phyloP scores from a whole-genome alignment of 495 filamentous ascomycete genomes.

The Hypomontagnella monticulosa region DNA sequence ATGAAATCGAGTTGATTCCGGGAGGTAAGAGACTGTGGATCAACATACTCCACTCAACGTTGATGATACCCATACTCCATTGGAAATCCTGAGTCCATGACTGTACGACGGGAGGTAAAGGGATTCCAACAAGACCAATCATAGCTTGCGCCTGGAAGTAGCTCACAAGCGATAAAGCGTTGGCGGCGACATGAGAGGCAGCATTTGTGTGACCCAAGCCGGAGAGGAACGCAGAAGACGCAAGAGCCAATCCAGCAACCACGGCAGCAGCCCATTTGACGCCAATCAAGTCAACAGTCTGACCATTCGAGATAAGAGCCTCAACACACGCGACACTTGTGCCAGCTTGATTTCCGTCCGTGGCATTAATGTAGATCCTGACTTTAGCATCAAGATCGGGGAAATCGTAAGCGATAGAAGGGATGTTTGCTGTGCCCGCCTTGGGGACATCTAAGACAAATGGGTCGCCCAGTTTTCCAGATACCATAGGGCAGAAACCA shows the following conservation, averaged over 20 bases:
- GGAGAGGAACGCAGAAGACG: slow-evolving; percentile 82
- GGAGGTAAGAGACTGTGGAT: not conserved
- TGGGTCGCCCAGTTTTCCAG: slow-evolving; percentile 78
- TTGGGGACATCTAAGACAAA: slow-evolving; percentile 70
- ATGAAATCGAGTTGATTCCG: slow-evolving; percentile 46
- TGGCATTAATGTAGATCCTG: slow-evolving; percentile 80
- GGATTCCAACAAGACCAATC: slow-evolving; percentile 84
- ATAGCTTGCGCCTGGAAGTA: slow-evolving; percentile 98
- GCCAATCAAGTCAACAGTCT: slow-evolving; percentile 88
- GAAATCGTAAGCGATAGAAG: slow-evolving; percentile 86
- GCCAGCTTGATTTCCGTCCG: slow-evolving; percentile 58
- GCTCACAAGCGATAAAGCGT: slow-evolving; percentile 88
- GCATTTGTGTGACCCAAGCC: slow-evolving; percentile 94
- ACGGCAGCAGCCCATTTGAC: slow-evolving; percentile 93
- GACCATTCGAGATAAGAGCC: slow-evolving; percentile 87
- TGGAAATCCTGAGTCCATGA: slow-evolving; percentile 98
- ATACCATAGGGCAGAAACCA: slow-evolving; percentile 92
- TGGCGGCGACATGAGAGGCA: slow-evolving; percentile 93
- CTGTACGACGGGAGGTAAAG: slow-evolving; percentile 86
- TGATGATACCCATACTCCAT: slow-evolving; percentile 98
- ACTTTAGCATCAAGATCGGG: slow-evolving; percentile 95
- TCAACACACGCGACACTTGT: slow-evolving; percentile 85
- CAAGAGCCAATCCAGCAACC: slow-evolving; percentile 83
- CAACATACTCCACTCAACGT: slow-evolving; percentile 64
- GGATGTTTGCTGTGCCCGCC: slow-evolving; percentile 69